Evolutionary conservation across 768 basidiomycete genomes (phyloP).

Genomic region (Amanita rubescens): DNA sequence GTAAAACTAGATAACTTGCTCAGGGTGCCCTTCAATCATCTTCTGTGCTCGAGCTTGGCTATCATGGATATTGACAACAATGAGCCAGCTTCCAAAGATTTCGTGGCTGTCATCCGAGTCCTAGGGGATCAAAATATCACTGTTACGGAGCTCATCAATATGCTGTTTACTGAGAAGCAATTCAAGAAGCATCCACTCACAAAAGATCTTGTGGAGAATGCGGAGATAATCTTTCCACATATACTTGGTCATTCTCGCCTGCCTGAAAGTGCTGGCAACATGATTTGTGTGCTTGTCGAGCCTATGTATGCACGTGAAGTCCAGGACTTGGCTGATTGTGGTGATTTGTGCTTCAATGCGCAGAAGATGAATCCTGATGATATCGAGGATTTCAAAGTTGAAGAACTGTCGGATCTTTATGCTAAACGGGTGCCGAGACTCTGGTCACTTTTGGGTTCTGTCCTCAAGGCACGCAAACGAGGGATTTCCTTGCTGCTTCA

Average conservation of each 20-base stretch:
- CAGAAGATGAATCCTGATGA: neutral
- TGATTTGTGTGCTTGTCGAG: neutral
- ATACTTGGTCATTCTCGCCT: neutral
- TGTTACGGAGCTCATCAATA: slow-evolving; percentile 24
- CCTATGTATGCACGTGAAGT: neutral
- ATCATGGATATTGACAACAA: neutral
- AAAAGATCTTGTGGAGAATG: neutral
- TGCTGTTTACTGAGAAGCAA: slow-evolving; percentile 13
- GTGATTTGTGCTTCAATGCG: neutral
- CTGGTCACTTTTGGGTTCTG: neutral
- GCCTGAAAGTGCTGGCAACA: neutral
- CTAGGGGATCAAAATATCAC: neutral
- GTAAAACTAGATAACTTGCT: neutral
- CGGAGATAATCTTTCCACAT: neutral
- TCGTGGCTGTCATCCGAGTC: neutral
- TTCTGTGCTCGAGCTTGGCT: neutral
- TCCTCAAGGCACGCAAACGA: neutral
- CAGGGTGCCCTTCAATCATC: too few species aligned
- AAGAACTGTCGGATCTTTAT: neutral
- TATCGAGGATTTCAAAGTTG: neutral
- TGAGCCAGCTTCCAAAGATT: neutral
- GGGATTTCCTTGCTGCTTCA: neutral
- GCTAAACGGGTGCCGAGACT: neutral
- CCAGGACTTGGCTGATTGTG: neutral
- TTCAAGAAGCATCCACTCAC: neutral